phyloP scores from a whole-genome alignment of 1,284 basidiomycete species.

The Takashimella koratensis region DNA sequence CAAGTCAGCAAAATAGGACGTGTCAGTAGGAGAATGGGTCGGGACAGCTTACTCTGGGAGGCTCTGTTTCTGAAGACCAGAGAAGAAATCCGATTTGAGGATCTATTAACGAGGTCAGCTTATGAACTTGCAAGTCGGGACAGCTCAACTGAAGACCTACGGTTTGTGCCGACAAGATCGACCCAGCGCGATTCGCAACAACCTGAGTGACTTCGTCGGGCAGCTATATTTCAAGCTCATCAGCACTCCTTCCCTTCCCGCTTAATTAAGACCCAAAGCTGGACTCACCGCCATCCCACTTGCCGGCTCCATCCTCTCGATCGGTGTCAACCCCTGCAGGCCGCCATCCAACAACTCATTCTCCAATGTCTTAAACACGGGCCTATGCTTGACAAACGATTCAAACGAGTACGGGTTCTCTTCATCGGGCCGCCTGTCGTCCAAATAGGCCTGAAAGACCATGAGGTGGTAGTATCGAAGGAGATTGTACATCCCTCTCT shows the following conservation, averaged over 20 bases:
- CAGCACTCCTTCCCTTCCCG: background rate
- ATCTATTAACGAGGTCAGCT: no score
- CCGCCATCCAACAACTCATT: constrained; percentile 82
- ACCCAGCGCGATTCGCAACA: constrained; percentile 79
- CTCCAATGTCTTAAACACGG: constrained; percentile 94
- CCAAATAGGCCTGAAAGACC: constrained; percentile 90
- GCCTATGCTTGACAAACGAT: constrained; percentile 72
- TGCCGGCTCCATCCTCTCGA: constrained; percentile 69
- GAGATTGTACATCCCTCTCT: constrained; percentile 74
- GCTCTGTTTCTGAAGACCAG: constrained; percentile 89
- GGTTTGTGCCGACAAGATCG: constrained; percentile 65
- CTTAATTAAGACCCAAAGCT: background rate
- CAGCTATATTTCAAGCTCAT: constrained; percentile 19
- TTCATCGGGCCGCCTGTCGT: constrained; percentile 77
- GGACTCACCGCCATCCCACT: constrained; percentile 66
- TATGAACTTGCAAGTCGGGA: no score
- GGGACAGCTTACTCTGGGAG: constrained; percentile 68
- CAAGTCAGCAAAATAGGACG: constrained; percentile 3
- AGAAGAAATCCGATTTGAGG: constrained; percentile 96
- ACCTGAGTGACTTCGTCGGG: constrained; percentile 83
- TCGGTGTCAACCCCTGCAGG: constrained; percentile 74
- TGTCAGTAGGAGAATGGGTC: background rate
- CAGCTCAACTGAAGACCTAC: no score
- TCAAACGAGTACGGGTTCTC: constrained; percentile 73
- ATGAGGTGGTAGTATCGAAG: constrained; percentile 87